phyloP scores from a whole-genome alignment of 2,329 filamentous ascomycete genomes.

The Colletotrichum viniferum region DNA sequence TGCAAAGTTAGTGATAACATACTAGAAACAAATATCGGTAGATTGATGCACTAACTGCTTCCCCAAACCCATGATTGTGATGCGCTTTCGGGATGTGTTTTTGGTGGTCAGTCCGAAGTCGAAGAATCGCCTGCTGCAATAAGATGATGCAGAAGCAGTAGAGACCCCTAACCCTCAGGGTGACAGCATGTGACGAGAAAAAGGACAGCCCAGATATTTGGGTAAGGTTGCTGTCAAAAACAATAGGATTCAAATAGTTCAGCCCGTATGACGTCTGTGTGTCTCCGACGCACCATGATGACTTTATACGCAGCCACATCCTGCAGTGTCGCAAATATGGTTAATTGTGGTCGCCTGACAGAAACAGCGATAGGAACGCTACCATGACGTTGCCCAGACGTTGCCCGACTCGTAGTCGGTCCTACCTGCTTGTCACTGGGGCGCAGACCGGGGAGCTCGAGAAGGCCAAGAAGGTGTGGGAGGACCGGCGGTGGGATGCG shows the following conservation, averaged over 20 bases:
- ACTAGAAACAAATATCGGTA: background rate
- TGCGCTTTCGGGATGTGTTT: background rate
- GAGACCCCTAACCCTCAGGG: background rate
- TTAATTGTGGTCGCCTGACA: constrained; percentile 1
- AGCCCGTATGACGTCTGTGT: background rate
- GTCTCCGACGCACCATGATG: background rate
- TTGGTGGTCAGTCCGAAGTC: too few species aligned
- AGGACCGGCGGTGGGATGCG: background rate
- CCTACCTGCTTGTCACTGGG: constrained; percentile 8
- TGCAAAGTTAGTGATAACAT: background rate
- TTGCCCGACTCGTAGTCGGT: constrained; percentile 7
- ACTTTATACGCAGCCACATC: constrained; percentile 14
- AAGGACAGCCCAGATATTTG: background rate
- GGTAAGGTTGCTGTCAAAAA: background rate
- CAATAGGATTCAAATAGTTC: background rate
- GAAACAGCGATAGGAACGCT: background rate
- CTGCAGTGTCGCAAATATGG: background rate
- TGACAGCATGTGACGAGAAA: background rate
- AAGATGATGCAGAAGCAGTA: background rate
- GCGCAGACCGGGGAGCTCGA: constrained; percentile 1
- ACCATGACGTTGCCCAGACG: constrained; percentile 16
- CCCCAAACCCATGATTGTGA: constrained; percentile 12
- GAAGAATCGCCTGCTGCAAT: too few species aligned
- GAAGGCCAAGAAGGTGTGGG: background rate
- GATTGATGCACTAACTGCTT: constrained; percentile 4